Percentiles rank a stretch among this genome's conserved stretches.
Conservation (phyloP, 2,329 filamentous ascomycete species). For the Teratosphaeria destructans region DNA sequence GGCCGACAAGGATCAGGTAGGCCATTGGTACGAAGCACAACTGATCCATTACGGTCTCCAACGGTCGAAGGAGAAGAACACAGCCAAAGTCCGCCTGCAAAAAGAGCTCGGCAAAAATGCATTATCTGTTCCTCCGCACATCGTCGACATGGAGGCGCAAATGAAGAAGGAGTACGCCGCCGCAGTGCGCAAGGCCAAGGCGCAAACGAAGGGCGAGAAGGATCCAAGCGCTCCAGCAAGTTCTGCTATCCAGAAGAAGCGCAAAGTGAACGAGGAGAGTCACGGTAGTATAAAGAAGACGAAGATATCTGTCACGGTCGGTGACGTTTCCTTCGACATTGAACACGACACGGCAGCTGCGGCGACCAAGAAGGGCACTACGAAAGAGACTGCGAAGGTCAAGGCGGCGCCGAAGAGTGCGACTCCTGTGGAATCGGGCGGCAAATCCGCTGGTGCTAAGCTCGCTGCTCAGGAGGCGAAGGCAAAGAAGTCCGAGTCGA, state of each 20-base stretch:
- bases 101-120: conserved; percentile 41
- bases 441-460: not conserved
- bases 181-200: conserved; percentile 38
- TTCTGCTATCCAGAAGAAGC: conserved; percentile 9
- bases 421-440: not conserved
- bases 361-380: conserved; percentile 6
- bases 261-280: conserved; percentile 12
- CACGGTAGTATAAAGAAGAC: conserved; percentile 14
- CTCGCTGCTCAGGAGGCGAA: not conserved
- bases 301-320: conserved; percentile 17
- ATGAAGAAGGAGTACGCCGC: conserved; percentile 49
- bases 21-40: conserved; percentile 54
- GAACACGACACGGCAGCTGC: conserved; percentile 9
- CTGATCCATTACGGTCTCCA: conserved; percentile 52
- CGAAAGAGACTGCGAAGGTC: conserved; percentile 4
- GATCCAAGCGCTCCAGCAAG: not conserved
- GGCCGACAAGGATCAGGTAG: conserved; percentile 39
- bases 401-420: not conserved
- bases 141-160: conserved; percentile 42
- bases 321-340: conserved; percentile 16
- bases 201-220: not conserved
- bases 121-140: conserved; percentile 40
- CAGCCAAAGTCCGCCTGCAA: conserved; percentile 49
- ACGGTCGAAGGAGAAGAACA: conserved; percentile 47
- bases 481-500: not conserved